Conservation (phyloP, 2,329 filamentous ascomycete genomes). For the Colletotrichum falcatum region DNA sequence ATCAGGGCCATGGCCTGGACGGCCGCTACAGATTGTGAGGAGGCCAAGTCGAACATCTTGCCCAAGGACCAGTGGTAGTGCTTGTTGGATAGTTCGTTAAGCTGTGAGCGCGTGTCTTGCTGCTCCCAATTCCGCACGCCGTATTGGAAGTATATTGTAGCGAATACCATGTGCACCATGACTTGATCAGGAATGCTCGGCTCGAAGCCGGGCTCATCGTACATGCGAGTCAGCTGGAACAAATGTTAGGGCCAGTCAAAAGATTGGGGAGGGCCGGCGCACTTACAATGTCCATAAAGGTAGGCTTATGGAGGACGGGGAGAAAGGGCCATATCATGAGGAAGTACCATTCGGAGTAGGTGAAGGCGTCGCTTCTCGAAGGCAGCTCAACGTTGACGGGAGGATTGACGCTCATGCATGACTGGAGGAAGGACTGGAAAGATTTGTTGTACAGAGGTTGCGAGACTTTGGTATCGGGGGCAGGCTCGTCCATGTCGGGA, state of each 20-base stretch:
- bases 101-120: conserved; percentile 62
- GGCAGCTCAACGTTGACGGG: conserved; percentile 71
- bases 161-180: conserved; percentile 82
- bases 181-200: conserved; percentile 75
- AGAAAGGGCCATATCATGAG: conserved; percentile 77
- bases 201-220: conserved; percentile 75
- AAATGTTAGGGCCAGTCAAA: conserved; percentile 5
- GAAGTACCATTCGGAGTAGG: conserved; percentile 82
- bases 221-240: conserved; percentile 70
- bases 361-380: conserved; percentile 71
- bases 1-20: conserved; percentile 81
- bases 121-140: conserved; percentile 75
- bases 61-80: conserved; percentile 83
- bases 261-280: not conserved
- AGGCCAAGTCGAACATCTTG: conserved; percentile 74
- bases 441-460: conserved; percentile 76
- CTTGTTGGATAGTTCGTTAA: conserved; percentile 76
- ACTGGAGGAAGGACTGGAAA: conserved; percentile 75
- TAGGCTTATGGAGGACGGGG: conserved; percentile 82
- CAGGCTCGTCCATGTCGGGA: conserved; percentile 73
- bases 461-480: conserved; percentile 54
- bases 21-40: conserved; percentile 71
- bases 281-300: conserved; percentile 75
- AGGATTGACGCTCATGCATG: conserved; percentile 71
- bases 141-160: conserved; percentile 82